phyloP scores from a whole-genome alignment of 371 early-diverging fungal genomes.

The Globomyces sp. region DNA sequence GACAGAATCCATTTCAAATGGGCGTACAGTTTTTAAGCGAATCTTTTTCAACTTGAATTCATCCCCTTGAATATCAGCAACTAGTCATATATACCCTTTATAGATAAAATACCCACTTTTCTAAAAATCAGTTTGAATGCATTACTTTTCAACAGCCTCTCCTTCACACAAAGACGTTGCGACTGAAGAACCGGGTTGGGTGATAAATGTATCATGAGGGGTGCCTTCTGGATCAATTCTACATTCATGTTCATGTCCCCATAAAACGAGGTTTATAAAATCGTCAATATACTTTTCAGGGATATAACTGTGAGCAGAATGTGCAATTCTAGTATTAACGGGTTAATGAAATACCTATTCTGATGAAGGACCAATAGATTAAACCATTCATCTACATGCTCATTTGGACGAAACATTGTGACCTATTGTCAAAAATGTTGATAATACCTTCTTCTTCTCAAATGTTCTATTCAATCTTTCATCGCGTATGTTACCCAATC shows the following conservation, averaged over 20 bases:
- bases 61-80: slow-evolving; percentile 51
- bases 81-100: too few species aligned
- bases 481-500: slow-evolving; percentile 95
- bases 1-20: slow-evolving; percentile 80
- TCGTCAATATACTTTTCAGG: slow-evolving; percentile 84
- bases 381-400: slow-evolving; percentile 65
- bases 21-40: slow-evolving; percentile 78
- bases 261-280: slow-evolving; percentile 89
- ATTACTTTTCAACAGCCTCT: slow-evolving; percentile 66
- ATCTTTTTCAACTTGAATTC: slow-evolving; percentile 72
- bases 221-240: slow-evolving; percentile 72
- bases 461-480: slow-evolving; percentile 89
- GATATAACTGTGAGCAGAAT: slow-evolving; percentile 83
- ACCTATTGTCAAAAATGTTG: slow-evolving; percentile 39
- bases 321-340: slow-evolving; percentile 56
- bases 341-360: slow-evolving; percentile 55
- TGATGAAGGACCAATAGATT: slow-evolving; percentile 88
- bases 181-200: slow-evolving; percentile 97
- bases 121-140: too few species aligned
- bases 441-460: slow-evolving; percentile 51
- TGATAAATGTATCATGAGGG: slow-evolving; percentile 69
- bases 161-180: slow-evolving; percentile 93
- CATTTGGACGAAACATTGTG: slow-evolving; percentile 66
- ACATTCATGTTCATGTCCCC: slow-evolving; percentile 99
- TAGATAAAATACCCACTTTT: slow-evolving; percentile 66